Percentiles rank a stretch among this genome's conserved stretches.
Conservation (phyloP, 78 protist species). For the Creolimax fragrantissima region DNA sequence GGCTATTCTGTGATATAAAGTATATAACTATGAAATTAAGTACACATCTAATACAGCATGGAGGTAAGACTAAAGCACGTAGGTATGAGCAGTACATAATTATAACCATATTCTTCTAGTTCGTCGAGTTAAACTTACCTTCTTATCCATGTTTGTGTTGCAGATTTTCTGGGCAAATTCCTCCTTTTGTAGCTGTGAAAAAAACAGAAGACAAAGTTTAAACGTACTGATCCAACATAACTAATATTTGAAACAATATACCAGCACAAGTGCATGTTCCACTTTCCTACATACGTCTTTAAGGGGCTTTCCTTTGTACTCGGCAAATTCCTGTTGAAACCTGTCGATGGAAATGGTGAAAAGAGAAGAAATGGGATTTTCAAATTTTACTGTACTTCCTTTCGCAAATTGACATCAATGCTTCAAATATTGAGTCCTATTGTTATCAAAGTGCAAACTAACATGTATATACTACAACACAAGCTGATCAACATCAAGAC, state of each 20-base stretch:
- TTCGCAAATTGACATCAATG: no score
- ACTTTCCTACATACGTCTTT: background rate
- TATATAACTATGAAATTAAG: background rate
- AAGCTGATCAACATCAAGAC: background rate
- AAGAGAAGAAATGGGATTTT: no score
- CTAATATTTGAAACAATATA: background rate
- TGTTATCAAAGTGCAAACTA: background rate
- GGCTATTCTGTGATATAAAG: background rate
- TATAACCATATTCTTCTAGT: background rate
- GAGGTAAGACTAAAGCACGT: background rate
- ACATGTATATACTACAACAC: background rate
- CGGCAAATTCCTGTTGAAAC: no score
- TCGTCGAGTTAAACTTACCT: background rate
- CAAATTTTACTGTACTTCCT: no score
- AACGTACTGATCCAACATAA: background rate
- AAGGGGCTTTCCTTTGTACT: no score
- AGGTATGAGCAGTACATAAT: background rate
- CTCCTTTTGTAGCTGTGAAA: background rate
- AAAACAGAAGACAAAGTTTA: background rate
- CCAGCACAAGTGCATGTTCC: background rate
- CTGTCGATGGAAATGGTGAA: no score
- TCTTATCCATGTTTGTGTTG: background rate
- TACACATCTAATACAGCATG: background rate
- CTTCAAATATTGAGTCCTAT: background rate
- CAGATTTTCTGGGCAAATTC: background rate